Percentiles rank a stretch among this genome's conserved stretches.
Conservation (phyloP, 345 rosid species). For the Salix exigua region DNA sequence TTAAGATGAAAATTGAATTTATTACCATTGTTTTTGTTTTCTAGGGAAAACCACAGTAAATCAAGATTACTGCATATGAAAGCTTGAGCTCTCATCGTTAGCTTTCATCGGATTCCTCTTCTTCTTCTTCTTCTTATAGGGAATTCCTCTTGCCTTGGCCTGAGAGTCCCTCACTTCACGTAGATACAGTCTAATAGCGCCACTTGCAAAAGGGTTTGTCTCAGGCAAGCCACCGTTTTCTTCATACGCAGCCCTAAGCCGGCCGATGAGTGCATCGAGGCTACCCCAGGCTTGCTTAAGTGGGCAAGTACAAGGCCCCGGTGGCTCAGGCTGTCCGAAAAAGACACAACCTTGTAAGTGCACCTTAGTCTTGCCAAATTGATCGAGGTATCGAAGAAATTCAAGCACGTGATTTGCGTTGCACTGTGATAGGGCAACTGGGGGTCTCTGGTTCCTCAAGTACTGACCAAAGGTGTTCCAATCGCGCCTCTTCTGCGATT, state of each 20-base stretch:
- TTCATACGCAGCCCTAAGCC: slow-evolving; percentile 79
- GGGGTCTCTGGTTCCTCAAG: slow-evolving; percentile 79
- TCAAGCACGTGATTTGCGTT: slow-evolving; percentile 66
- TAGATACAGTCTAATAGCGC: slow-evolving; percentile 61
- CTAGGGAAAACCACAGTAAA: slow-evolving; percentile 6
- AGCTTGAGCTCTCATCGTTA: slow-evolving; percentile 30
- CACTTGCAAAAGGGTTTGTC: slow-evolving; percentile 76
- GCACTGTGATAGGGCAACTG: slow-evolving; percentile 64
- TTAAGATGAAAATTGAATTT: not conserved
- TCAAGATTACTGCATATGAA: slow-evolving; percentile 40
- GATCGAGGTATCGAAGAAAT: slow-evolving; percentile 75
- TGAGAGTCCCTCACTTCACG: slow-evolving; percentile 84
- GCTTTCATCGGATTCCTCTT: slow-evolving; percentile 42
- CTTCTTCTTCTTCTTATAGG: slow-evolving; percentile 89
- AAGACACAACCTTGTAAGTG: slow-evolving; percentile 75
- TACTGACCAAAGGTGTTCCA: slow-evolving; percentile 92
- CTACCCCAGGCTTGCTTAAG: slow-evolving; percentile 92
- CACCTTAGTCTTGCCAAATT: slow-evolving; percentile 84
- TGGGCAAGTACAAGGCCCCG: slow-evolving; percentile 77
- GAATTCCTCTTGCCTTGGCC: slow-evolving; percentile 80
- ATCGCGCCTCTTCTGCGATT: slow-evolving; percentile 80
- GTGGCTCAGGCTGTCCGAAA: slow-evolving; percentile 78
- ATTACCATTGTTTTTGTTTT: slow-evolving; percentile 24
- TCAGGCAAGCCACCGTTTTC: slow-evolving; percentile 82
- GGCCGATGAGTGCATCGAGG: slow-evolving; percentile 86